These are phyloP conservation scores for Hyaloscypha variabilis DNA, from an alignment of 495 filamentous ascomycete genomes.

Conservation along the genomic window DNA sequence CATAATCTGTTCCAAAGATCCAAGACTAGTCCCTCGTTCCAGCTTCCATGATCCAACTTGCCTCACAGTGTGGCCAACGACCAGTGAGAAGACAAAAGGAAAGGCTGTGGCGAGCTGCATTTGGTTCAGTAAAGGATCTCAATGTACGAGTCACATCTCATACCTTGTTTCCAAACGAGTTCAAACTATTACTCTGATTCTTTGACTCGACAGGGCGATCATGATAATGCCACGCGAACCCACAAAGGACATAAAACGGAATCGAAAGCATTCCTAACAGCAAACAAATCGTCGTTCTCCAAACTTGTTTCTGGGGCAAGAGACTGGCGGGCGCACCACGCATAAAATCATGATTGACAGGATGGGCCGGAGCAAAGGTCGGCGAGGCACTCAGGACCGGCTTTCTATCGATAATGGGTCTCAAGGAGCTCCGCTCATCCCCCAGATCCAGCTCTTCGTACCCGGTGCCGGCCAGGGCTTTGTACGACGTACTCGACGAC, in stretches of 20 bases:
- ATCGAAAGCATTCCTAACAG: background rate
- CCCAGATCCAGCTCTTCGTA: background rate
- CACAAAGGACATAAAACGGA: background rate
- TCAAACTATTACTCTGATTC: background rate
- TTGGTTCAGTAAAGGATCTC: background rate
- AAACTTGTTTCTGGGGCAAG: background rate
- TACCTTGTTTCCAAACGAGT: slow-evolving; percentile 1
- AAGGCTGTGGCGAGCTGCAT: slow-evolving; percentile 14
- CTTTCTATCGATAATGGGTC: background rate
- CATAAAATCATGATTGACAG: background rate
- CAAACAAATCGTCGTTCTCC: background rate
- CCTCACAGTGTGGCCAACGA: slow-evolving; percentile 1
- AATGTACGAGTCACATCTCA: background rate
- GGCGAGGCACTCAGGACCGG: background rate
- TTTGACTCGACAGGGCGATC: background rate
- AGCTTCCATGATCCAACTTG: slow-evolving; percentile 10
- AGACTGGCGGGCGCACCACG: background rate
- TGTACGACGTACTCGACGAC: background rate
- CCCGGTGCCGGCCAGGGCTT: background rate
- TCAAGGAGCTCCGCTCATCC: background rate
- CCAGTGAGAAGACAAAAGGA: slow-evolving; percentile 12
- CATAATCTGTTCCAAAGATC: slow-evolving; percentile 12
- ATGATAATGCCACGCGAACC: slow-evolving; percentile 1
- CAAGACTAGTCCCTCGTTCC: slow-evolving; percentile 3
- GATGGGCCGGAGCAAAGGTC: background rate